phyloP scores from a whole-genome alignment of 306 rosid species.

The Sesbania bispinosa region DNA sequence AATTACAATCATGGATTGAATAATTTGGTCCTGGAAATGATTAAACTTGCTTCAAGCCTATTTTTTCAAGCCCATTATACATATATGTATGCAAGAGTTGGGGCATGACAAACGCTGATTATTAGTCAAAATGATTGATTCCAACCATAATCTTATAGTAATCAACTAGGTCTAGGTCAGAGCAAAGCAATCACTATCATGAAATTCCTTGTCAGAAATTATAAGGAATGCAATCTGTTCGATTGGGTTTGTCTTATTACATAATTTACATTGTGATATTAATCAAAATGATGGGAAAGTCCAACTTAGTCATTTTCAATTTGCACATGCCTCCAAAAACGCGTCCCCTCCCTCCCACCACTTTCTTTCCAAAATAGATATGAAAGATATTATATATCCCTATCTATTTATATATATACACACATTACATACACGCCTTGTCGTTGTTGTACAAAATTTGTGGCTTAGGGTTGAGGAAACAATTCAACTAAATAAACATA shows the following conservation, averaged over 20 bases:
- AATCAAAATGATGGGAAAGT: conserved; percentile 25
- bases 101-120: neutral
- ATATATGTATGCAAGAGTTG: neutral
- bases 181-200: conserved; percentile 35
- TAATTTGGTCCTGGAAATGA: too few species aligned
- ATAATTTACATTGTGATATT: neutral
- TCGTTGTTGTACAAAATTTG: conserved; percentile 4
- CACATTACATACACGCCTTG: too few species aligned
- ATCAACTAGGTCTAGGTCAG: neutral
- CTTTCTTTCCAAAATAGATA: conserved; percentile 13
- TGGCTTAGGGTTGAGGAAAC: conserved; percentile 28
- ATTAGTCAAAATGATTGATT: neutral
- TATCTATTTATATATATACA: conserved; percentile 6
- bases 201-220: conserved; percentile 33
- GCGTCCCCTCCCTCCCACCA: conserved; percentile 16
- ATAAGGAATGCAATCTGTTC: conserved; percentile 4
- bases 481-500: neutral
- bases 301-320: conserved; percentile 39
- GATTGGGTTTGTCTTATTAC: conserved; percentile 30
- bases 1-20: neutral
- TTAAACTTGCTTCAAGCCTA: neutral
- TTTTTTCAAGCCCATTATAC: neutral
- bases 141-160: neutral
- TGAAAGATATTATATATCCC: conserved; percentile 10
- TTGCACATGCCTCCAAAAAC: conserved; percentile 24